Evolutionary conservation across 768 basidiomycete genomes (phyloP), one percentile per base, ranked within the genome.

Genomic region (Collybia sp.): DNA sequence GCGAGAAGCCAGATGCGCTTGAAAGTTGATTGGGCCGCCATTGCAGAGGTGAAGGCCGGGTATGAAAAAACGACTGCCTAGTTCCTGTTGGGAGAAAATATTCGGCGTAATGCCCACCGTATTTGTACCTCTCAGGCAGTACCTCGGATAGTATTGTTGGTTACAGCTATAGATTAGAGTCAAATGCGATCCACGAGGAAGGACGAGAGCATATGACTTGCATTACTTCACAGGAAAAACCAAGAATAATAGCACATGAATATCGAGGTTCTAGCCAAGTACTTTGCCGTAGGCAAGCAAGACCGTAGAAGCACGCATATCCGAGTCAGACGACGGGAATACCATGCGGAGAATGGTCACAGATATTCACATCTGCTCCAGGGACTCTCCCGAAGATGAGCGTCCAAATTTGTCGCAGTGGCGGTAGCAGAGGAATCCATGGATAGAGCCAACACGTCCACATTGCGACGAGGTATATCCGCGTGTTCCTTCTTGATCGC

Each of bases 1-100:
- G 50, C 53, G 34, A 66, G 52, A 36, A 62, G 59, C 36, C 61
- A 49, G 12, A 64, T 33, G 30, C 52, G 57, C 40, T 41, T 54
- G 51, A 64, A 61, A 36, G 54, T 47, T 12, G 47, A 43, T 34
- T 44, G 48, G 33, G 40, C 39, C 30, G 43, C 51, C 53, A 56
- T 58, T 31, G 35, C 46, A 35, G 31, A 12, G 31, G 16, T 25
- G 12, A 44, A 36, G 37, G 34, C 18, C n/a, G 20, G 25, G 40
- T 36, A 43, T 19, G 35, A 47, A 25, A 30, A 13, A 45, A 32
- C 45, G 25, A 36, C 32, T 35, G 18, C 5, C 34, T 16, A 12
- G 44, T 40, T 18, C 43, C 18, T 20, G 44, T 42, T 50, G 34
- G 33, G 11, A 35, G 39, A 41, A 25, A 8, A 34, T 45, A 19